phyloP scores from a whole-genome alignment of 1,284 basidiomycete species.

The Cryptococcus wingfieldii region DNA sequence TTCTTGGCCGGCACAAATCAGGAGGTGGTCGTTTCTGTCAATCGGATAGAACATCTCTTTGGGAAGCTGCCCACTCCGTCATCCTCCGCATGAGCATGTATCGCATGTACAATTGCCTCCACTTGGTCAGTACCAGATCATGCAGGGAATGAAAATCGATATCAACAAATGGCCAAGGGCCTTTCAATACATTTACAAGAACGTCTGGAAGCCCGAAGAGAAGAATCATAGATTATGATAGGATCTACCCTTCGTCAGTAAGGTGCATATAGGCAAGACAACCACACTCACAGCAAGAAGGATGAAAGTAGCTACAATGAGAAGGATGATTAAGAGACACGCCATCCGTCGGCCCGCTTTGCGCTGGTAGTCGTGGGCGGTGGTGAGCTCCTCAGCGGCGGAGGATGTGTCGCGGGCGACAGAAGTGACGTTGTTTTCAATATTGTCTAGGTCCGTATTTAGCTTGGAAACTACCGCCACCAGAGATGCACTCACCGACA shows the following conservation, averaged over 20 bases:
- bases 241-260: slow-evolving; percentile 1
- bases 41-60: slow-evolving; percentile 20
- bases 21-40: slow-evolving; percentile 18
- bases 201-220: neutral
- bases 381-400: slow-evolving; percentile 81
- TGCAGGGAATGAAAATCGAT: neutral
- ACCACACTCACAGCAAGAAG: slow-evolving; percentile 67
- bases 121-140: neutral
- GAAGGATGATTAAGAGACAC: slow-evolving; percentile 82
- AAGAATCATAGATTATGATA: neutral
- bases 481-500: slow-evolving; percentile 62
- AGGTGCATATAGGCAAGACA: neutral
- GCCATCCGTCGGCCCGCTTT: slow-evolving; percentile 85
- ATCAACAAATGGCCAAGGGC: neutral
- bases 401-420: slow-evolving; percentile 78
- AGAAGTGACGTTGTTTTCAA: slow-evolving; percentile 87
- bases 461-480: neutral
- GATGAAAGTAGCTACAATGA: slow-evolving; percentile 82
- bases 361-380: slow-evolving; percentile 90
- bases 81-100: neutral
- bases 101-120: neutral
- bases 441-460: slow-evolving; percentile 66
- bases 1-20: slow-evolving; percentile 8
- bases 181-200: neutral
- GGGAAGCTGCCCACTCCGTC: neutral